phyloP scores from a whole-genome alignment of 176 grass and related monocot species.

The Rhipidocladum racemiflorum region DNA sequence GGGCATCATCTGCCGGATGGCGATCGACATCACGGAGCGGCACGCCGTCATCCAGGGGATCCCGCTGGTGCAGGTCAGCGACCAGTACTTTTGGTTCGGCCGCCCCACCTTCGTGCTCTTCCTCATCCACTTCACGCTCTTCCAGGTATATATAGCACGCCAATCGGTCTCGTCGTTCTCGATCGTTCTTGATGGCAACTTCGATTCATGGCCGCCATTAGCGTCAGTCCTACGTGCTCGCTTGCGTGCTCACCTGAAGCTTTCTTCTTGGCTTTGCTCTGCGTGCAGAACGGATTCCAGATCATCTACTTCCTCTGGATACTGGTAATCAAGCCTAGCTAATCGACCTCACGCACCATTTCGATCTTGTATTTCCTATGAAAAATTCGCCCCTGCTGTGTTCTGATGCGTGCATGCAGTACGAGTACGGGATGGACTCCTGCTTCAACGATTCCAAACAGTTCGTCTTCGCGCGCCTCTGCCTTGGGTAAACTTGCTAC shows the following conservation, averaged over 20 bases:
- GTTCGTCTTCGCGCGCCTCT: conserved; percentile 59
- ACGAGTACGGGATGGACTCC: conserved; percentile 84
- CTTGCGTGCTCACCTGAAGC: background rate
- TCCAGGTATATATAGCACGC: conserved; percentile 43
- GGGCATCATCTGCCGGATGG: conserved; percentile 93
- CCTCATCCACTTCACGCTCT: conserved; percentile 93
- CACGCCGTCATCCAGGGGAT: conserved; percentile 96
- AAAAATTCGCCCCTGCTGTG: background rate
- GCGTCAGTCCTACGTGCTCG: background rate
- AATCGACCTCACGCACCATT: background rate
- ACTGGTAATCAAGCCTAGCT: conserved; percentile 40
- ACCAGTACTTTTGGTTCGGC: conserved; percentile 88
- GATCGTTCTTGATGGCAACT: background rate
- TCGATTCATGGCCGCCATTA: background rate
- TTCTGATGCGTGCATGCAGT: conserved; percentile 46
- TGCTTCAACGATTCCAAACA: conserved; percentile 76
- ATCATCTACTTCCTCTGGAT: conserved; percentile 99
- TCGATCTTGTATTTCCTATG: background rate
- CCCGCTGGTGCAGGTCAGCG: conserved; percentile 92
- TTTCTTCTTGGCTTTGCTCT: background rate
- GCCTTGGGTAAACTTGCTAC: conserved; percentile 52
- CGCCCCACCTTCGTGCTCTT: conserved; percentile 65
- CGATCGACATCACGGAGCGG: conserved; percentile 88
- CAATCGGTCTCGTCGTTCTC: background rate
- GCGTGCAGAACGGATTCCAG: conserved; percentile 80